phyloP scores from a whole-genome alignment of 345 rosid species.

The Toxicodendron radicans region DNA sequence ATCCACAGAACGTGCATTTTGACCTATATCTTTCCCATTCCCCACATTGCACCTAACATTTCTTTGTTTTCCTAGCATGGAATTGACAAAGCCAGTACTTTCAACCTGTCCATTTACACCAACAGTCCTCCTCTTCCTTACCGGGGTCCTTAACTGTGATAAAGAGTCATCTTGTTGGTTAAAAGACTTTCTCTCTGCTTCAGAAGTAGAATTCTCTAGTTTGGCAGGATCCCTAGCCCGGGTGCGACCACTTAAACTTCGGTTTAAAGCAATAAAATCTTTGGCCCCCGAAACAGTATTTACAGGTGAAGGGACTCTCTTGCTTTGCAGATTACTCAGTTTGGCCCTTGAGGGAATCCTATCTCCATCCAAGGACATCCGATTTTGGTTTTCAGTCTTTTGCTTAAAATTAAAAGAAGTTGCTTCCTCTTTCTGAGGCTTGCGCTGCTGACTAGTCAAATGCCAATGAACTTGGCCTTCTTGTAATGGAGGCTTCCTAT shows the following conservation, averaged over 20 bases:
- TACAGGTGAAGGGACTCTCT: slow-evolving; percentile 40
- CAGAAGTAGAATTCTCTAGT: slow-evolving; percentile 33
- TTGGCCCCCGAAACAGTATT: slow-evolving; percentile 43
- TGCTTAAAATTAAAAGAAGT: slow-evolving; percentile 25
- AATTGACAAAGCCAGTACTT: slow-evolving; percentile 35
- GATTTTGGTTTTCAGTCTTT: slow-evolving; percentile 30
- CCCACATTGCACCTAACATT: slow-evolving; percentile 21
- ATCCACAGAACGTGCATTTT: slow-evolving; percentile 13
- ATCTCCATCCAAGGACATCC: slow-evolving; percentile 35
- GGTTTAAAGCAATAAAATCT: slow-evolving; percentile 61
- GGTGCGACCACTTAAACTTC: slow-evolving; percentile 48
- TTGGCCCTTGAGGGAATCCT: slow-evolving; percentile 39
- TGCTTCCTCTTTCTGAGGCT: slow-evolving; percentile 45
- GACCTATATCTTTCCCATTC: slow-evolving; percentile 26
- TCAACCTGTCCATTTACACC: slow-evolving; percentile 43
- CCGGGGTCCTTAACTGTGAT: slow-evolving; percentile 41
- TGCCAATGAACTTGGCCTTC: slow-evolving; percentile 29
- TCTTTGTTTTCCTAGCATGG: slow-evolving; percentile 32
- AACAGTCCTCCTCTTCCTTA: slow-evolving; percentile 54
- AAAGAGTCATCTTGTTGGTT: slow-evolving; percentile 42
- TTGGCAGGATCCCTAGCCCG: slow-evolving; percentile 38
- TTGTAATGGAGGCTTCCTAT: slow-evolving; percentile 26
- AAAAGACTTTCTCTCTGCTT: slow-evolving; percentile 36
- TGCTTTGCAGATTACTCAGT: slow-evolving; percentile 37
- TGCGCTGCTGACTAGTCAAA: slow-evolving; percentile 31